Evolutionary conservation across 495 filamentous ascomycete species (phyloP).

Genomic region (Aspergillus haitiensis): DNA sequence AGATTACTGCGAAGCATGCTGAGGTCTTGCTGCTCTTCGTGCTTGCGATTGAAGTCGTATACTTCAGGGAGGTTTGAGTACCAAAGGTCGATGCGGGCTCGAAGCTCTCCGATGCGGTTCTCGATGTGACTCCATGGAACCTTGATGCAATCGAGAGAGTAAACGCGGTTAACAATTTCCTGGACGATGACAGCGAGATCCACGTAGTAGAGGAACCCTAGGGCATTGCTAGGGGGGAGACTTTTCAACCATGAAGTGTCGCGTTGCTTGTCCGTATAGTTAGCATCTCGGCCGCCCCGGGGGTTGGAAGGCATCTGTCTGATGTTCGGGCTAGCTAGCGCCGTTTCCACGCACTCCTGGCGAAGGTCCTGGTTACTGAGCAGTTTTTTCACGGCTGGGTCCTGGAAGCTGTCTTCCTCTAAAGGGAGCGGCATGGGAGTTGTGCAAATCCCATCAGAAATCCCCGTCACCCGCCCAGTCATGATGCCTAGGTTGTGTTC

Average conservation of each 20-base stretch:
- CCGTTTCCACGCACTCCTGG: conserved; percentile 40
- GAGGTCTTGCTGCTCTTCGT: conserved; percentile 30
- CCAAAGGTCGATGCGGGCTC: conserved; percentile 57
- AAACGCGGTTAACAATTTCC: conserved; percentile 57
- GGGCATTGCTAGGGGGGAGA: conserved; percentile 38
- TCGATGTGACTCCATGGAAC: conserved; percentile 62
- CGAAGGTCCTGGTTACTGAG: conserved; percentile 35
- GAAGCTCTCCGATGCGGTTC: conserved; percentile 52
- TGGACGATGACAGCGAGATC: conserved; percentile 55
- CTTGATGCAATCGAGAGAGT: conserved; percentile 54
- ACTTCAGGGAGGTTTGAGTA: conserved; percentile 46
- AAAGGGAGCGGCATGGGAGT: conserved; percentile 60
- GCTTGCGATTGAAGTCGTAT: conserved; percentile 50
- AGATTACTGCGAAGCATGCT: conserved; percentile 44
- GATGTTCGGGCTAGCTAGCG: conserved; percentile 39
- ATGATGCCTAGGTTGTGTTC: conserved; percentile 62
- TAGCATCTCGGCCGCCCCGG: conserved; percentile 30
- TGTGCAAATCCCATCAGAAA: conserved; percentile 58
- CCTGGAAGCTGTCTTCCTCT: conserved; percentile 51
- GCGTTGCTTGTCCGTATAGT: conserved; percentile 23
- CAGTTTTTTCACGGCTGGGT: conserved; percentile 33
- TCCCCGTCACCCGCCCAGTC: conserved; percentile 64
- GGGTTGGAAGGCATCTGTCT: conserved; percentile 43
- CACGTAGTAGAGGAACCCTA: conserved; percentile 52
- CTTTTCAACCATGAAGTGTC: conserved; percentile 35